phyloP scores from a whole-genome alignment of 331 rosid species.

The Acacia concinna region DNA sequence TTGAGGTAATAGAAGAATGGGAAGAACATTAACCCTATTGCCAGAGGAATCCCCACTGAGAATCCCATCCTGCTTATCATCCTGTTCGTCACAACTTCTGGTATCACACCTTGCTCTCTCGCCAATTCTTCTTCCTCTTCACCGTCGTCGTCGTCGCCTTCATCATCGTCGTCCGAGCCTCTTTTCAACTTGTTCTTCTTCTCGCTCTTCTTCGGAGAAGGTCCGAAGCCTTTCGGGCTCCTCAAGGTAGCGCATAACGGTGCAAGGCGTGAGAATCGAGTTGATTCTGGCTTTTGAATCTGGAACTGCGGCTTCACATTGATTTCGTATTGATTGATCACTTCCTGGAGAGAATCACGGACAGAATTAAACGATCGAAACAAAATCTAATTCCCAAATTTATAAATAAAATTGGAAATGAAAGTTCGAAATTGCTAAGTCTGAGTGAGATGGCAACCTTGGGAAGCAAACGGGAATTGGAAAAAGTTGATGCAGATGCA shows the following conservation, averaged over 20 bases:
- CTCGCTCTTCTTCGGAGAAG: constrained; percentile 52
- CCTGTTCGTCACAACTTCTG: constrained; percentile 88
- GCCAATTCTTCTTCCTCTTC: constrained; percentile 43
- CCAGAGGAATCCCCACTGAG: constrained; percentile 75
- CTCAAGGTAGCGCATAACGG: constrained; percentile 53
- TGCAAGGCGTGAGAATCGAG: constrained; percentile 33
- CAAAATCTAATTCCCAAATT: neutral
- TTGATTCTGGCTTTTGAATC: constrained; percentile 29
- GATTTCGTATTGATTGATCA: constrained; percentile 25
- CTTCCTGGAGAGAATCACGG: constrained; percentile 36
- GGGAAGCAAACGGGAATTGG: constrained; percentile 31
- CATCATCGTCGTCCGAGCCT: constrained; percentile 3
- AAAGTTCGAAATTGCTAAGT: neutral
- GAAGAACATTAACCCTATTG: constrained; percentile 74
- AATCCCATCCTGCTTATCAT: constrained; percentile 82
- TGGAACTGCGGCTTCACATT: constrained; percentile 30
- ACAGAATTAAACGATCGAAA: neutral
- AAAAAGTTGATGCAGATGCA: constrained; percentile 37
- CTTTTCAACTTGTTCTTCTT: constrained; percentile 38
- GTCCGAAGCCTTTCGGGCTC: constrained; percentile 76
- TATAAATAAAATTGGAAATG: neutral
- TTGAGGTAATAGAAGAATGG: constrained; percentile 82
- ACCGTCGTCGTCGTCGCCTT: constrained; percentile 25
- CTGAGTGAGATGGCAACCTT: constrained; percentile 43
- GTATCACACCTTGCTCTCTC: constrained; percentile 63